Conservation (phyloP, 2,329 filamentous ascomycete species). For the Hymenoscyphus fructigenus region DNA sequence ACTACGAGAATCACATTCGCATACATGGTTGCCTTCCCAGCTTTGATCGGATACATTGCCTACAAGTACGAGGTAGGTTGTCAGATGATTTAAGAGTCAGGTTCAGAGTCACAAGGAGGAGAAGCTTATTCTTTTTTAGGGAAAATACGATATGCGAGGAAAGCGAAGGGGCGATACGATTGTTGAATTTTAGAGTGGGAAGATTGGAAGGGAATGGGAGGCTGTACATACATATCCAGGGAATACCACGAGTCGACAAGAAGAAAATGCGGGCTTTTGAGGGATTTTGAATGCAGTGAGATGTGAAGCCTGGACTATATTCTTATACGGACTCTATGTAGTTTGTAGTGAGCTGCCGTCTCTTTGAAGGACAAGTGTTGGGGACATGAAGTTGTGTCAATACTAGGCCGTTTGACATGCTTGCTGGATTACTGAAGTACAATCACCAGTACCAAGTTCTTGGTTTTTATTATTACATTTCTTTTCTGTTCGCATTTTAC, state of each 20-base stretch:
- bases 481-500: slow-evolving; percentile 16
- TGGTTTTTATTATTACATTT: not conserved
- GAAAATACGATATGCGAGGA: slow-evolving; percentile 79
- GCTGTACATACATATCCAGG: slow-evolving; percentile 30
- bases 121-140: slow-evolving; percentile 52
- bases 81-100: slow-evolving; percentile 39
- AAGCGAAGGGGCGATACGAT: slow-evolving; percentile 89
- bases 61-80: slow-evolving; percentile 77
- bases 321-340: not conserved
- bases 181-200: slow-evolving; percentile 63
- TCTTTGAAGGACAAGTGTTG: not conserved
- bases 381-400: not conserved
- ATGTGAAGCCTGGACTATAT: not conserved
- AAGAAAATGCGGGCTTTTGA: not conserved
- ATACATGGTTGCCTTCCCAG: slow-evolving; percentile 73
- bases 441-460: not conserved
- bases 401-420: not conserved
- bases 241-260: slow-evolving; percentile 8
- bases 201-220: slow-evolving; percentile 25
- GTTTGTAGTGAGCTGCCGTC: not conserved
- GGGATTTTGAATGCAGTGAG: not conserved
- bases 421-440: not conserved
- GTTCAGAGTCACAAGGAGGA: not conserved
- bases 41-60: slow-evolving; percentile 66
- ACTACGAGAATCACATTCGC: slow-evolving; percentile 78